A percentile compares a stretch with the other conserved stretches of the same genome.
Evolutionary conservation across 2,329 filamentous ascomycete genomes (phyloP).

Genomic region (Penicillium sp.): DNA sequence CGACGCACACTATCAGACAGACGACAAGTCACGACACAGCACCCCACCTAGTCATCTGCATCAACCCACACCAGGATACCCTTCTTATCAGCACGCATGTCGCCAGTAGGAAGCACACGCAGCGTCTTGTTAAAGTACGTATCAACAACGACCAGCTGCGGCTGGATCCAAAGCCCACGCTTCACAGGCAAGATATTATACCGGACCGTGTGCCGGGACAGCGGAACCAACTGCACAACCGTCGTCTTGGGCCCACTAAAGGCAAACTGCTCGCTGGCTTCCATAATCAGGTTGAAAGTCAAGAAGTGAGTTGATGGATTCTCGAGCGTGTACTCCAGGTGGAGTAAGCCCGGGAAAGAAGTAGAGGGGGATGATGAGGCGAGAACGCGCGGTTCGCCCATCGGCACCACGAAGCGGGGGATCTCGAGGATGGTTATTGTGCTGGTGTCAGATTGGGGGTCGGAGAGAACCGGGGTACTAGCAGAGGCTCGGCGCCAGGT

Average conservation of each 20-base stretch:
- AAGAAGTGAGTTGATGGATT: constrained; percentile 94
- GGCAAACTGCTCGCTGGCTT: constrained; percentile 87
- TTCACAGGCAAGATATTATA: constrained; percentile 73
- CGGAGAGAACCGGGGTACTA: constrained; percentile 29
- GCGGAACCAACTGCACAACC: constrained; percentile 76
- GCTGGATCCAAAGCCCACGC: constrained; percentile 67
- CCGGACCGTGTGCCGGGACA: constrained; percentile 72
- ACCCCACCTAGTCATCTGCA: constrained; percentile 36
- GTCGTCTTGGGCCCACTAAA: constrained; percentile 86
- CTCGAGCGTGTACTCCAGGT: constrained; percentile 73
- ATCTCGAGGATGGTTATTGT: constrained; percentile 68
- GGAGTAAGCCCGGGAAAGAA: constrained; percentile 38
- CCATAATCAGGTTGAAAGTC: constrained; percentile 89
- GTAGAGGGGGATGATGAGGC: constrained; percentile 47
- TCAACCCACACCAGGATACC: constrained; percentile 50
- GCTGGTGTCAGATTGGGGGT: constrained; percentile 50
- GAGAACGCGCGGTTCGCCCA: constrained; percentile 83
- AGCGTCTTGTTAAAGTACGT: constrained; percentile 92
- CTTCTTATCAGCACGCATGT: constrained; percentile 60
- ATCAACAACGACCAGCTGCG: constrained; percentile 77
- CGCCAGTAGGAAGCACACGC: constrained; percentile 76
- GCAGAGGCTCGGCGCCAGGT: constrained; percentile 68
- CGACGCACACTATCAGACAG: too few relatives aligned
- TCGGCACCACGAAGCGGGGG: constrained; percentile 77
- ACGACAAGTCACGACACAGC: background rate